A percentile compares a stretch with the other conserved stretches of the same genome.
phyloP scores from a whole-genome alignment of 441 rosid genomes.

The Geranium incanum region DNA sequence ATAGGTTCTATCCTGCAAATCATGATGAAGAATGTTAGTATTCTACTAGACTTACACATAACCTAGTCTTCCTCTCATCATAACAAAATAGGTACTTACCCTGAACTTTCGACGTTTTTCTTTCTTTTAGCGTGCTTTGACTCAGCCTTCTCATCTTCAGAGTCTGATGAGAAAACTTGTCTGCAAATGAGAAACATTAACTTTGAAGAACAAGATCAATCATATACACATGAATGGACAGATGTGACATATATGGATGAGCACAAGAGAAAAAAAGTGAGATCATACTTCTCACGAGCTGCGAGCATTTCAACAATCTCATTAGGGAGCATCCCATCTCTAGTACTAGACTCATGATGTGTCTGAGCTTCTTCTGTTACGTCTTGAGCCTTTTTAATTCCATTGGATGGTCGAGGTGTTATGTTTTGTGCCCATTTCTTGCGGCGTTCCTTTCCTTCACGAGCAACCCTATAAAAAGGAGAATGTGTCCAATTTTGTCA shows the following conservation, averaged over 20 bases:
- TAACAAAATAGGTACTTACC: slow-evolving; percentile 32
- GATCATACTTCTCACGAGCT: slow-evolving; percentile 61
- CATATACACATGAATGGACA: background rate
- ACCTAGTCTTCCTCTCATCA: background rate
- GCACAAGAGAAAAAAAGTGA: background rate
- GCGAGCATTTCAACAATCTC: slow-evolving; percentile 77
- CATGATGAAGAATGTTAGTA: slow-evolving; percentile 11
- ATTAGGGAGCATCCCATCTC: slow-evolving; percentile 67
- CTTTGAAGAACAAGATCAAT: slow-evolving; percentile 8
- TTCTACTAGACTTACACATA: background rate
- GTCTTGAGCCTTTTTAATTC: slow-evolving; percentile 26
- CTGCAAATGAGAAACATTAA: slow-evolving; percentile 32
- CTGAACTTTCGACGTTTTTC: slow-evolving; percentile 56
- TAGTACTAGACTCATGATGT: slow-evolving; percentile 23
- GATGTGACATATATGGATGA: background rate
- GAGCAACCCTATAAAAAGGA: slow-evolving; percentile 35
- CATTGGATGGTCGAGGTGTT: slow-evolving; percentile 38
- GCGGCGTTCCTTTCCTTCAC: slow-evolving; percentile 70
- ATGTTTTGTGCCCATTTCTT: slow-evolving; percentile 55
- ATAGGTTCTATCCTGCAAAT: slow-evolving; percentile 54
- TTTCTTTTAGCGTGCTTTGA: slow-evolving; percentile 31
- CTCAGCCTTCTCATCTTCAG: slow-evolving; percentile 52
- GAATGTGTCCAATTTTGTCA: background rate
- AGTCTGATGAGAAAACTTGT: slow-evolving; percentile 47
- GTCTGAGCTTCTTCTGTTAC: background rate